A percentile compares a stretch with the other conserved stretches of the same genome.
Evolutionary conservation across 2,329 filamentous ascomycete species (phyloP).

Genomic region (Pseudogymnoascus sp.): DNA sequence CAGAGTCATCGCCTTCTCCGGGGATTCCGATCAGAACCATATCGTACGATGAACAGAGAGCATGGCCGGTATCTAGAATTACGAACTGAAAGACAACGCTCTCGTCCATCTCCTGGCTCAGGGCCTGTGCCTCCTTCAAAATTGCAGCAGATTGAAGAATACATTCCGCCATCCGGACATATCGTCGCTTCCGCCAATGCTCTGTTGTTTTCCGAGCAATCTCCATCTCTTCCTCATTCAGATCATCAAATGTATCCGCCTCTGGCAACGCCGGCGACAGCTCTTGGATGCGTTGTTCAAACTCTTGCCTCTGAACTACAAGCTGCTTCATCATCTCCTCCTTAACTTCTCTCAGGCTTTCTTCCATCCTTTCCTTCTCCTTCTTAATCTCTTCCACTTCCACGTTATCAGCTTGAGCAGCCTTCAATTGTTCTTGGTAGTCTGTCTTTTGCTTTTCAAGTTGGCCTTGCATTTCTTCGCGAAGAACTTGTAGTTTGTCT

Average conservation of each 20-base stretch:
- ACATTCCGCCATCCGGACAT: slow-evolving; percentile 87
- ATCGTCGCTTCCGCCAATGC: slow-evolving; percentile 77
- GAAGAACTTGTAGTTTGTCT: slow-evolving; percentile 62
- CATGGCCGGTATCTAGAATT: slow-evolving; percentile 80
- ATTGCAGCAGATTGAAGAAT: slow-evolving; percentile 80
- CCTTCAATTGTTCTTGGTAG: slow-evolving; percentile 68
- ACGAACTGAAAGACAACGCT: slow-evolving; percentile 91
- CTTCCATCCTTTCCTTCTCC: slow-evolving; percentile 80
- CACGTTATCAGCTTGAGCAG: slow-evolving; percentile 63
- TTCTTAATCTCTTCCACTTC: slow-evolving; percentile 77
- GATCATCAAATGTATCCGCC: slow-evolving; percentile 29
- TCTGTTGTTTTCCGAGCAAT: slow-evolving; percentile 58
- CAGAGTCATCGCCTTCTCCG: slow-evolving; percentile 72
- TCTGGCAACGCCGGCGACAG: slow-evolving; percentile 46
- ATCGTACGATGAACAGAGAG: slow-evolving; percentile 88
- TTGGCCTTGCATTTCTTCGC: slow-evolving; percentile 76
- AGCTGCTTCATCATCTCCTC: slow-evolving; percentile 84
- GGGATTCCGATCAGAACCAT: slow-evolving; percentile 88
- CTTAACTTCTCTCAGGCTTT: slow-evolving; percentile 68
- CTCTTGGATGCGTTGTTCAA: slow-evolving; percentile 75
- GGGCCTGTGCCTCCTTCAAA: slow-evolving; percentile 92
- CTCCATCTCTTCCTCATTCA: slow-evolving; percentile 64
- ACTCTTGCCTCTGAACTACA: slow-evolving; percentile 72
- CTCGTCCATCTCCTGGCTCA: slow-evolving; percentile 95
- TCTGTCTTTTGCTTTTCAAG: slow-evolving; percentile 79